Percentiles rank a stretch among this genome's conserved stretches.
Conservation (phyloP, 208 protist genomes). For the Naegleria gruberi region DNA sequence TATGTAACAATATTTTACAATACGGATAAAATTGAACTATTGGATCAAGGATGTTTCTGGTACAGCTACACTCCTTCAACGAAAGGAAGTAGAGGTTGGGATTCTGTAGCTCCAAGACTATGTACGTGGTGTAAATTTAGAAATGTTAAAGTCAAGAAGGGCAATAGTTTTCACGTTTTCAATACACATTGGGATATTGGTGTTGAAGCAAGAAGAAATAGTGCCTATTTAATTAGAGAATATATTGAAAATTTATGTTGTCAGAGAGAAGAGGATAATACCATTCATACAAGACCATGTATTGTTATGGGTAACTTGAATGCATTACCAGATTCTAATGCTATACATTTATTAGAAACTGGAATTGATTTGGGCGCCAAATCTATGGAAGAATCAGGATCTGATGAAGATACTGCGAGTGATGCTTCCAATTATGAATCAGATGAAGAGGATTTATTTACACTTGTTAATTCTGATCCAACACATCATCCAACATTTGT, state of each 20-base stretch:
- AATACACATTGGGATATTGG: conserved; percentile 15
- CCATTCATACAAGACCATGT: neutral
- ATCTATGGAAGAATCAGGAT: neutral
- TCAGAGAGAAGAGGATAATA: neutral
- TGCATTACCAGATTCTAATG: neutral
- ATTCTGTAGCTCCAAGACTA: neutral
- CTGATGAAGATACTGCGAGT: neutral
- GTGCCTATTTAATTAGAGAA: neutral
- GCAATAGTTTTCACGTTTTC: neutral
- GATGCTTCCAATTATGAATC: neutral
- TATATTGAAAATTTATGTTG: neutral
- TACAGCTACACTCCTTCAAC: neutral
- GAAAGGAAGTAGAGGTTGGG: neutral
- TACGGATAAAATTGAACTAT: neutral
- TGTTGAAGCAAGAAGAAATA: neutral
- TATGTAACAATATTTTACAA: conserved; percentile 5
- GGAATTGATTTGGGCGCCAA: neutral
- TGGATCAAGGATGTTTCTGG: neutral
- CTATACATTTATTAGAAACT: neutral
- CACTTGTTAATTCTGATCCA: neutral
- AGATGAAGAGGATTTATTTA: neutral
- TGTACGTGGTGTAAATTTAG: conserved; percentile 13
- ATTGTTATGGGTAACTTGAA: conserved; percentile 18
- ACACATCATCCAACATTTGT: neutral
- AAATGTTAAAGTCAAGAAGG: neutral